These are phyloP conservation scores for Phytophthora pinifolia DNA, from an alignment of 352 stramenopile species.

Conservation along the genomic window DNA sequence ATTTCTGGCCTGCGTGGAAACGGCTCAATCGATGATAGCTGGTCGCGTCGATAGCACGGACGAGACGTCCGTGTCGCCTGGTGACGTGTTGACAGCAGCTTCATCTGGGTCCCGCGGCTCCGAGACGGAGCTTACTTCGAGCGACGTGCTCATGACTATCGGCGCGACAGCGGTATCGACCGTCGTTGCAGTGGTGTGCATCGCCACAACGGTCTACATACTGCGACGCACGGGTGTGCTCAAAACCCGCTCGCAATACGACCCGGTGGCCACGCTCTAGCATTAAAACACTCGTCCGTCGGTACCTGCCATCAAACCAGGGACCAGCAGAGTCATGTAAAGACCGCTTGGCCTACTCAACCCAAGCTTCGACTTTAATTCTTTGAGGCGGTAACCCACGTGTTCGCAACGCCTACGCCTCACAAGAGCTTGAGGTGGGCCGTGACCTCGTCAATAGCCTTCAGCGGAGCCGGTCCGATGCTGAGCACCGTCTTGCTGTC, in stretches of 20 bases:
- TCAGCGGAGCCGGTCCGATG: constrained; percentile 73
- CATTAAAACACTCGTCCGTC: background rate
- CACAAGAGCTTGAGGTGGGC: constrained; percentile 88
- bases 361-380: background rate
- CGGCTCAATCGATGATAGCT: constrained; percentile 15
- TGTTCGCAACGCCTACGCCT: constrained; percentile 4
- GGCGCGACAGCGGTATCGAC: constrained; percentile 48
- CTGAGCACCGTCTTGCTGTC: constrained; percentile 84
- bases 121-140: constrained; percentile 10
- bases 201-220: constrained; percentile 34
- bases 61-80: constrained; percentile 4
- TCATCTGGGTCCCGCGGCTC: constrained; percentile 12
- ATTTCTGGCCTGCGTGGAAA: constrained; percentile 65
- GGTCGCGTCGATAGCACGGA: background rate
- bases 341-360: background rate
- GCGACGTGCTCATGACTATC: constrained; percentile 47
- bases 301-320: constrained; percentile 13
- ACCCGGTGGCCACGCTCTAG: constrained; percentile 59
- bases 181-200: constrained; percentile 31
- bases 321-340: constrained; percentile 4
- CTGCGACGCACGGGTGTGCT: constrained; percentile 45
- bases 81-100: constrained; percentile 3
- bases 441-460: constrained; percentile 70
- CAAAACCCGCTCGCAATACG: constrained; percentile 40
- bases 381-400: background rate